Evolutionary conservation across 331 rosid species (phyloP).

Genomic region (Erythrophleum ivorense): DNA sequence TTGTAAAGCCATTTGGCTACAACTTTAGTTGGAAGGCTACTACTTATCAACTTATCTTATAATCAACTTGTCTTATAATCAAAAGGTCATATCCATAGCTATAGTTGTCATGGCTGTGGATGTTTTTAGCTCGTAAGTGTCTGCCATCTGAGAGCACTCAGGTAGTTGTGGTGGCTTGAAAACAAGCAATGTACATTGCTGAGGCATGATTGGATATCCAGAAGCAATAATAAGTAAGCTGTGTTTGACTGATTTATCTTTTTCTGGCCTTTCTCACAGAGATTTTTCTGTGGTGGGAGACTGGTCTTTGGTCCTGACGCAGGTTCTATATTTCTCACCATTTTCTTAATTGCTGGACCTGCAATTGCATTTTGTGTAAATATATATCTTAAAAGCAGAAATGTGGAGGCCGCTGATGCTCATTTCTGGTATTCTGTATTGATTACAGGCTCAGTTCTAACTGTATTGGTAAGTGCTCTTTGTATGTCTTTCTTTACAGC

Average conservation of each 20-base stretch:
- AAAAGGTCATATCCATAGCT: constrained; percentile 19
- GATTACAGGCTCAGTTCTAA: constrained; percentile 55
- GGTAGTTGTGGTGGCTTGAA: constrained; percentile 24
- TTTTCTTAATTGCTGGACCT: constrained; percentile 71
- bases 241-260: constrained; percentile 42
- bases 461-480: constrained; percentile 66
- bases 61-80: constrained; percentile 6
- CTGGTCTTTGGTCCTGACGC: constrained; percentile 92
- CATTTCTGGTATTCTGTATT: constrained; percentile 61
- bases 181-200: constrained; percentile 12
- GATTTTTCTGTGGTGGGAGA: constrained; percentile 86
- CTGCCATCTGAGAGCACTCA: constrained; percentile 28
- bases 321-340: constrained; percentile 73
- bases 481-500: not conserved
- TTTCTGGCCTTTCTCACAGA: constrained; percentile 59
- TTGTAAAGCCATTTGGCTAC: constrained; percentile 31
- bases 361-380: constrained; percentile 74
- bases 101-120: constrained; percentile 27
- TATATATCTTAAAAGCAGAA: constrained; percentile 49
- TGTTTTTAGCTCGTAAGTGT: constrained; percentile 18
- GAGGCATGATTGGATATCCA: constrained; percentile 13
- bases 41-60: constrained; percentile 2
- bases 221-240: constrained; percentile 18
- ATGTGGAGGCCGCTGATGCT: constrained; percentile 5
- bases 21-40: constrained; percentile 27